Conservation (phyloP, 2,329 filamentous ascomycete species). For the Ascochyta pisi region DNA sequence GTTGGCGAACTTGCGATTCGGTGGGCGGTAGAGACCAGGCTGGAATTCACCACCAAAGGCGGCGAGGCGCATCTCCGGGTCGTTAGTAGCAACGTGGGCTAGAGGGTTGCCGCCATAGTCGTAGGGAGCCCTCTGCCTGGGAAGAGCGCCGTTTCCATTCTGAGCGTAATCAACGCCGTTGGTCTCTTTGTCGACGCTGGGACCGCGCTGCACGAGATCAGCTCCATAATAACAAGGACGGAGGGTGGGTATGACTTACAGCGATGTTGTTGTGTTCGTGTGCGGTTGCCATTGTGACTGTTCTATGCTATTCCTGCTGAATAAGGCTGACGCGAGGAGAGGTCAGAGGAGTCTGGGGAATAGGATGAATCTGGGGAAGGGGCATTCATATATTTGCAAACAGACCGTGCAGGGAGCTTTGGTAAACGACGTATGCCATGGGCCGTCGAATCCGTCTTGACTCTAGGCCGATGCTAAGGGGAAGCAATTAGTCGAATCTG, state of each 20-base stretch:
- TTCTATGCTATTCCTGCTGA: conserved; percentile 4
- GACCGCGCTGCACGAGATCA: conserved; percentile 29
- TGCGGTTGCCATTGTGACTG: conserved; percentile 52
- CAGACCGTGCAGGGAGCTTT: conserved; percentile 33
- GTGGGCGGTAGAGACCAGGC: conserved; percentile 56
- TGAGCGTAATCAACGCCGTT: conserved; percentile 52
- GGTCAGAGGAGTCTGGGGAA: conserved; percentile 36
- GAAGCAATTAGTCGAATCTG: conserved; percentile 41
- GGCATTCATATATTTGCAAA: conserved; percentile 43
- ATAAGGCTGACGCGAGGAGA: conserved; percentile 2
- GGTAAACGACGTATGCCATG: conserved; percentile 43
- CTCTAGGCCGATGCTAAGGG: conserved; percentile 30
- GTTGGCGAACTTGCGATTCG: conserved; percentile 61
- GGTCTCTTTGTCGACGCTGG: conserved; percentile 40
- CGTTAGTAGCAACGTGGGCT: conserved; percentile 58
- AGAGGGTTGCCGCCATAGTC: conserved; percentile 61
- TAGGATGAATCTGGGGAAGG: conserved; percentile 36
- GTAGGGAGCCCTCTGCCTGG: conserved; percentile 54
- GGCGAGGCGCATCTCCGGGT: conserved; percentile 53
- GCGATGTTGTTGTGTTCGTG: conserved; percentile 45
- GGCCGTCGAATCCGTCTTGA: conserved; percentile 29
- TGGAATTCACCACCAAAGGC: conserved; percentile 62
- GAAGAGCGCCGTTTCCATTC: conserved; percentile 23
- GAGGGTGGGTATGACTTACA: conserved; percentile 30
- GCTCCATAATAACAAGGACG: not conserved